A percentile compares a stretch with the other conserved stretches of the same genome.
phyloP scores from a whole-genome alignment of 1,284 basidiomycete genomes.

The Cryptococcus sp. region DNA sequence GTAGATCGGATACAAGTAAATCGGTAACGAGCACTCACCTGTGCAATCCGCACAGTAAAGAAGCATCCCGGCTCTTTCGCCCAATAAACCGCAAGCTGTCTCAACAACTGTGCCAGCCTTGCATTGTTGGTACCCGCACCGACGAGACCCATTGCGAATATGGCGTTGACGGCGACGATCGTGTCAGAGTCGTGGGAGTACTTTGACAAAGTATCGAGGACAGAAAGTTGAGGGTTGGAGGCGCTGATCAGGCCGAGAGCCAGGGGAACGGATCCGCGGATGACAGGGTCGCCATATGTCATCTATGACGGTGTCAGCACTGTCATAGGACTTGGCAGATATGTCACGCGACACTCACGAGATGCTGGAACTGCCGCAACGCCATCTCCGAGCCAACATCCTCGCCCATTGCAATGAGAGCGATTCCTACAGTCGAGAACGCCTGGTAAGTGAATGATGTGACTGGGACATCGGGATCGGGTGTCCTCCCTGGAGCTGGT shows the following conservation, averaged over 20 bases:
- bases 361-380: slow-evolving; percentile 87
- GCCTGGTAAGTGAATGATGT: slow-evolving; percentile 65
- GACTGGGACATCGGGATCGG: too few species aligned
- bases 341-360: slow-evolving; percentile 60
- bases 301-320: slow-evolving; percentile 61
- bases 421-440: slow-evolving; percentile 91
- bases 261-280: slow-evolving; percentile 91
- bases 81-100: slow-evolving; percentile 95
- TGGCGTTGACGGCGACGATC: slow-evolving; percentile 92
- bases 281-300: slow-evolving; percentile 95
- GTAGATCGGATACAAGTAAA: neutral
- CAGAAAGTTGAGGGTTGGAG: slow-evolving; percentile 93
- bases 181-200: slow-evolving; percentile 99
- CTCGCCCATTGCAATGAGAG: slow-evolving; percentile 96
- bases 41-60: slow-evolving; percentile 94
- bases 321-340: neutral
- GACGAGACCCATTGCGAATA: slow-evolving; percentile 98
- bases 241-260: slow-evolving; percentile 92
- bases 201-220: slow-evolving; percentile 98
- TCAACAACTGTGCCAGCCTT: slow-evolving; percentile 93
- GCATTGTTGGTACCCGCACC: slow-evolving; percentile 99
- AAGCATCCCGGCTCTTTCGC: slow-evolving; percentile 95
- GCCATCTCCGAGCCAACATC: slow-evolving; percentile 98
- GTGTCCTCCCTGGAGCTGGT: slow-evolving; percentile 66
- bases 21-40: slow-evolving; percentile 50